phyloP scores from a whole-genome alignment of 164 flowering plant genomes.

The Euptelea pleiosperma region DNA sequence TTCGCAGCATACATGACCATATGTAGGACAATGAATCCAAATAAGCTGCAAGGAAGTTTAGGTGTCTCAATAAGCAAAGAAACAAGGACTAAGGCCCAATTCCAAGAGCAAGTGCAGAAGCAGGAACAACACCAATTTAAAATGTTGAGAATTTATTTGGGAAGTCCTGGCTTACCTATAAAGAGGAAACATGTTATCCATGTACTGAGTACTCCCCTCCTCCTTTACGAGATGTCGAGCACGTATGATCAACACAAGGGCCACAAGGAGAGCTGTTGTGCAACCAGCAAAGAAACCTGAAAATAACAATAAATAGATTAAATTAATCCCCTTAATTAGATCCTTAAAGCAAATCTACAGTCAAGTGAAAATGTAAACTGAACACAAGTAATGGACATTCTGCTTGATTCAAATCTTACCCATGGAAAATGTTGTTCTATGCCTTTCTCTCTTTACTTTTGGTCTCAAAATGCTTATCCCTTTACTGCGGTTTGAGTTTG shows the following conservation, averaged over 20 bases:
- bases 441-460: slow-evolving; percentile 37
- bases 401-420: slow-evolving; percentile 27
- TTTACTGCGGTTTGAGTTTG: slow-evolving; percentile 48
- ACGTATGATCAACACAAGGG: slow-evolving; percentile 34
- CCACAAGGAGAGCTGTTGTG: slow-evolving; percentile 34
- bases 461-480: slow-evolving; percentile 51
- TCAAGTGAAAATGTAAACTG: no score
- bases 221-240: slow-evolving; percentile 27
- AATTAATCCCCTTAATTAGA: background rate
- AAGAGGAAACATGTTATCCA: slow-evolving; percentile 62
- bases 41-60: slow-evolving; percentile 35
- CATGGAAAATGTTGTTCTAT: slow-evolving; percentile 38
- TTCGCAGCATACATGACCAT: slow-evolving; percentile 52
- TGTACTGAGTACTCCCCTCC: slow-evolving; percentile 34
- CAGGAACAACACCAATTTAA: background rate
- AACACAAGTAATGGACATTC: no score
- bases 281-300: slow-evolving; percentile 54
- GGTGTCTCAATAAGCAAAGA: background rate
- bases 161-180: slow-evolving; percentile 36
- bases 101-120: background rate
- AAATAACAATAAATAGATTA: background rate
- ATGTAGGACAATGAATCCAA: slow-evolving; percentile 53
- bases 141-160: background rate
- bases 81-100: background rate
- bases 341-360: background rate